phyloP scores from a whole-genome alignment of 768 basidiomycete species.

The Tylopilus subfusipes region DNA sequence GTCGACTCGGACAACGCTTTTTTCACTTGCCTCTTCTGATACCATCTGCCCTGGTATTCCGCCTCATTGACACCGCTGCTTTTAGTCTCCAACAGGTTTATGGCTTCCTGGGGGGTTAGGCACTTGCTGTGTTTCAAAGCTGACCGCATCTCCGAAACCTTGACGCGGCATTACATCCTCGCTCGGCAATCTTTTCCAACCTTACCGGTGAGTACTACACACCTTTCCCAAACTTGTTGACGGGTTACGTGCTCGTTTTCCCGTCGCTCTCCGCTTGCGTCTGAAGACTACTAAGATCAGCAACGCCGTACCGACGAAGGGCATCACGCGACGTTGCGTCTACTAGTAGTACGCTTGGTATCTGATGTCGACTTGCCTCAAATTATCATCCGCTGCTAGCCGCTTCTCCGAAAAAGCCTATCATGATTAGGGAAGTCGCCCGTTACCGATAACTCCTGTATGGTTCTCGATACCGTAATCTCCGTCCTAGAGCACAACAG shows the following conservation, averaged over 20 bases:
- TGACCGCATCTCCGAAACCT: conserved; percentile 12
- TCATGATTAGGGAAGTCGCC: conserved; percentile 24
- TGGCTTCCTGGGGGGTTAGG: conserved; percentile 15
- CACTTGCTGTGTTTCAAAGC: conserved; percentile 5
- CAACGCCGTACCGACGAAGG: neutral
- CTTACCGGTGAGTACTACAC: conserved; percentile 4
- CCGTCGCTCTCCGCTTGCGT: conserved; percentile 6
- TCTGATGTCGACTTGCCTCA: neutral
- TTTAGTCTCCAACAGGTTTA: conserved; percentile 15
- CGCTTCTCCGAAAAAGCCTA: conserved; percentile 34
- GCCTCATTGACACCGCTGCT: conserved; percentile 24
- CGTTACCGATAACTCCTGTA: conserved; percentile 28
- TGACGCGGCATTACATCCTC: conserved; percentile 8
- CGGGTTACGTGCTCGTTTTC: conserved; percentile 23
- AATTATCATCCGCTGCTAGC: conserved; percentile 18
- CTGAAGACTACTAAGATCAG: neutral
- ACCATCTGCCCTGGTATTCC: conserved; percentile 10
- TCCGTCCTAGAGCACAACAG: conserved; percentile 26
- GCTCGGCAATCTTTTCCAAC: conserved; percentile 12
- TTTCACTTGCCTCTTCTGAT: conserved; percentile 19
- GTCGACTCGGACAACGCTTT: conserved; percentile 22
- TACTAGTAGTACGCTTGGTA: neutral
- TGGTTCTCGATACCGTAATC: conserved; percentile 32
- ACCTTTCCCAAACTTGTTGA: conserved; percentile 2
- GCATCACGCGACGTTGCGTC: neutral